phyloP scores from a whole-genome alignment of 1,284 basidiomycete species.

The Cryptococcus sp. region DNA sequence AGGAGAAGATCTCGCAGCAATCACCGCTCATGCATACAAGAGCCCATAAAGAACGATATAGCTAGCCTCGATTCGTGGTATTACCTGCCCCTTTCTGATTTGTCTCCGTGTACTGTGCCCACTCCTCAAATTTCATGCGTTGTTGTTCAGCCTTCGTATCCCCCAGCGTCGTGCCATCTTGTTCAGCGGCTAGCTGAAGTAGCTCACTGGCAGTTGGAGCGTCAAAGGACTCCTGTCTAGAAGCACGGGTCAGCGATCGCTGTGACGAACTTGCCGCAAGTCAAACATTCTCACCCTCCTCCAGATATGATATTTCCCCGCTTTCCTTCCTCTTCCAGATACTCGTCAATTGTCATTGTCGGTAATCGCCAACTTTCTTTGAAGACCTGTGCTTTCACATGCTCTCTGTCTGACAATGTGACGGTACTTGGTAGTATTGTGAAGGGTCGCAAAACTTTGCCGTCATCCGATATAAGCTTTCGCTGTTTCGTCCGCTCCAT shows the following conservation, averaged over 20 bases:
- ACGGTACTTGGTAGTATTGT: constrained; percentile 72
- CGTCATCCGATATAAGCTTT: constrained; percentile 67
- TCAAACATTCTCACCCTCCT: constrained; percentile 63
- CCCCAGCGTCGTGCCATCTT: constrained; percentile 71
- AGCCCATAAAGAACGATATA: too few species aligned
- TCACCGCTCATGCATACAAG: too few species aligned
- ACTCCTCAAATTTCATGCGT: constrained; percentile 75
- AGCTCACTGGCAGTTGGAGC: constrained; percentile 71
- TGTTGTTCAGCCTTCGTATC: constrained; percentile 72
- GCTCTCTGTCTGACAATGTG: constrained; percentile 59
- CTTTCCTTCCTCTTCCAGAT: constrained; percentile 77
- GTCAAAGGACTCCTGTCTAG: constrained; percentile 65
- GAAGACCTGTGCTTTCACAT: constrained; percentile 77
- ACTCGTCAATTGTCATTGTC: constrained; percentile 96
- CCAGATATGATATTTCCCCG: constrained; percentile 82
- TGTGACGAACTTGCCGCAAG: too few species aligned
- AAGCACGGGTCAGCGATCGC: too few species aligned
- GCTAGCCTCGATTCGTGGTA: constrained; percentile 93
- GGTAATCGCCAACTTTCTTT: constrained; percentile 77
- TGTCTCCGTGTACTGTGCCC: constrained; percentile 79
- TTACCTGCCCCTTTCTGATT: constrained; percentile 84
- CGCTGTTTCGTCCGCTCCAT: constrained; percentile 40
- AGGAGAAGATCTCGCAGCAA: too few species aligned
- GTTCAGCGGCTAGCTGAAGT: constrained; percentile 70
- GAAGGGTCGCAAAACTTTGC: constrained; percentile 81